These are phyloP conservation scores for Lyophyllum shimeji DNA, from an alignment of 768 basidiomycete genomes.

Conservation along the genomic window DNA sequence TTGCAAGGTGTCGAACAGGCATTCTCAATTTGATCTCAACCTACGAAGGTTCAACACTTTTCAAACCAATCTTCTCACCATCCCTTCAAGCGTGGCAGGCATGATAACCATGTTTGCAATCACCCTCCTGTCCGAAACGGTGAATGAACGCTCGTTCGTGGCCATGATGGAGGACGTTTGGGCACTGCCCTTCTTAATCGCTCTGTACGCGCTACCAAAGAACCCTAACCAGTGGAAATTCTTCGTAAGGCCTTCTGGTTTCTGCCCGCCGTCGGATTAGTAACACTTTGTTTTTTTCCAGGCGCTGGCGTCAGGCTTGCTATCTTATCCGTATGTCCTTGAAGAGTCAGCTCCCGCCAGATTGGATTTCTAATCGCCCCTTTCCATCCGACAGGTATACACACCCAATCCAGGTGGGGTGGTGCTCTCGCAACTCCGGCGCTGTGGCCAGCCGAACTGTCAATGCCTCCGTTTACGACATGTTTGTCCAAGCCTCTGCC, in stretches of 20 bases:
- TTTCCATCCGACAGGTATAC: constrained; percentile 37
- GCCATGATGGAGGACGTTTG: constrained; percentile 57
- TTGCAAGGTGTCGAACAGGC: not conserved
- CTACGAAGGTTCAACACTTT: constrained; percentile 54
- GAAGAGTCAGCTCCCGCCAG: constrained; percentile 14
- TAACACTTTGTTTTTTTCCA: constrained; percentile 11
- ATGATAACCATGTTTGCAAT: constrained; percentile 54
- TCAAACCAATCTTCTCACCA: constrained; percentile 57
- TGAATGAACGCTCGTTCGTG: constrained; percentile 54
- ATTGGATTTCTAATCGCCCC: constrained; percentile 8
- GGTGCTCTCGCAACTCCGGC: constrained; percentile 61
- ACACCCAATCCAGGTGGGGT: constrained; percentile 55
- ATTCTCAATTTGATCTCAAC: not conserved
- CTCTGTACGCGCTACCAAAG: constrained; percentile 47
- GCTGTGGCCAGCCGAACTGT: constrained; percentile 60
- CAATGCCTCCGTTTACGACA: constrained; percentile 60
- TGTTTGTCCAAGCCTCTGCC: constrained; percentile 46
- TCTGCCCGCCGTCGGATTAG: not conserved
- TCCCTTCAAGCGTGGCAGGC: constrained; percentile 51
- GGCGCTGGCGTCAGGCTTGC: constrained; percentile 42
- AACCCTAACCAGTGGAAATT: constrained; percentile 52
- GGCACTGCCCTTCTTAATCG: constrained; percentile 61
- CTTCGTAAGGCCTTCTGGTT: constrained; percentile 39
- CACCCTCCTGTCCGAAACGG: constrained; percentile 47
- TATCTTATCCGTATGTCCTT: constrained; percentile 41